Evolutionary conservation across 176 grass and related monocot genomes (phyloP).

Genomic region (Alloteropsis semialata): DNA sequence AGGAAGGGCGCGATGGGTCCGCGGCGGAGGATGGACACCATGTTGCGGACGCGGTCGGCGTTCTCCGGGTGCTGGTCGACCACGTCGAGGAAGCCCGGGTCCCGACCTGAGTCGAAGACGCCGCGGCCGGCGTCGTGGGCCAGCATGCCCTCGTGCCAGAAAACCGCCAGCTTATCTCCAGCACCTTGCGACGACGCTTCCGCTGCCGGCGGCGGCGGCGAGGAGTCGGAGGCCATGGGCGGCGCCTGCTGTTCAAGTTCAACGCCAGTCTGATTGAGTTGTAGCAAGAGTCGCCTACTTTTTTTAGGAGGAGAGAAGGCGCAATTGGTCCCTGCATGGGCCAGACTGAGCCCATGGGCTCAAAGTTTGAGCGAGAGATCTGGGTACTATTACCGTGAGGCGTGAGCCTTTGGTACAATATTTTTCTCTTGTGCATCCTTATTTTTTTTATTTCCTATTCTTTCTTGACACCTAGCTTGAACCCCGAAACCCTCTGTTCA

Average conservation of each 20-base stretch:
- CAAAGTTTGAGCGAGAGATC: not conserved
- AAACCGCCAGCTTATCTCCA: slow-evolving; percentile 51
- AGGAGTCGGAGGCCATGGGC: slow-evolving; percentile 25
- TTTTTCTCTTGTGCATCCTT: not conserved
- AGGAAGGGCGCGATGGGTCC: slow-evolving; percentile 69
- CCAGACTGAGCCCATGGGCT: not conserved
- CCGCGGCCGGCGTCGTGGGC: slow-evolving; percentile 81
- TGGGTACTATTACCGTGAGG: not conserved
- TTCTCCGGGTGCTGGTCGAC: slow-evolving; percentile 87
- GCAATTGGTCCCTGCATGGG: not conserved
- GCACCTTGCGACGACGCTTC: not conserved
- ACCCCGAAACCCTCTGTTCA: too few species aligned
- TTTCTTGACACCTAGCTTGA: too few species aligned
- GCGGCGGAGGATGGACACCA: slow-evolving; percentile 84
- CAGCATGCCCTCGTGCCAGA: slow-evolving; percentile 94
- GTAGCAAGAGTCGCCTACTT: not conserved
- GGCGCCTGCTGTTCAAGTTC: not conserved
- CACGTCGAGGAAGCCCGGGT: slow-evolving; percentile 94
- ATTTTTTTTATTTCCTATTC: not conserved
- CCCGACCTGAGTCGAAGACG: slow-evolving; percentile 75
- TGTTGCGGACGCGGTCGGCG: slow-evolving; percentile 89
- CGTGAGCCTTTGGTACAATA: not conserved
- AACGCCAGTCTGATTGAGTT: not conserved
- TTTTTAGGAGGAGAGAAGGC: not conserved
- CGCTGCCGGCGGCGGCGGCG: not conserved